Percentiles rank a stretch among this genome's conserved stretches.
Conservation (phyloP, 352 stramenopile genomes). For the Globisporangium emineosum region DNA sequence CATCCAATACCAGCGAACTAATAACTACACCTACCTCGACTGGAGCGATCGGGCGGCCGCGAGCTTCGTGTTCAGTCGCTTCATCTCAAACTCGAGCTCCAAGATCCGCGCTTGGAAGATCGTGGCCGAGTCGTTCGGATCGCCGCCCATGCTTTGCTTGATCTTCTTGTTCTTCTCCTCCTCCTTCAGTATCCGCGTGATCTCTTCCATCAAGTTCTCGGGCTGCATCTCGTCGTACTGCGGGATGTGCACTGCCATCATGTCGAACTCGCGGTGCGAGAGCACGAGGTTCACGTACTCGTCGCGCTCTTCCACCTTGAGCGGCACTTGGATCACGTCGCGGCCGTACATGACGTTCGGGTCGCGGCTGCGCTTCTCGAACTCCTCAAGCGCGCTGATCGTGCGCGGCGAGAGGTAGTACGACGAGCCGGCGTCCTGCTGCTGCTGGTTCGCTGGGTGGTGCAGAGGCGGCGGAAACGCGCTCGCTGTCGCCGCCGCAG, state of each 20-base stretch:
- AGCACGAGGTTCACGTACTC: conserved; percentile 73
- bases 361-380: conserved; percentile 21
- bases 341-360: conserved; percentile 55
- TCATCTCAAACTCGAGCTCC: conserved; percentile 71
- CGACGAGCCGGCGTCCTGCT: conserved; percentile 8
- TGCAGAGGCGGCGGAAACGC: conserved; percentile 24
- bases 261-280: conserved; percentile 75
- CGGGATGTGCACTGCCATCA: conserved; percentile 67
- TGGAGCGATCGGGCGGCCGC: conserved; percentile 50
- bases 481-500: conserved; percentile 2
- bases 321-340: conserved; percentile 76
- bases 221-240: conserved; percentile 68
- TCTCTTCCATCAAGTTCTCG: conserved; percentile 50
- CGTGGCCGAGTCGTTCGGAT: conserved; percentile 25
- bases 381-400: conserved; percentile 24
- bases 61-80: conserved; percentile 63
- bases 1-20: not conserved
- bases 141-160: conserved; percentile 16
- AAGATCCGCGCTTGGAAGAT: conserved; percentile 57
- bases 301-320: conserved; percentile 37
- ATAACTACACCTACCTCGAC: conserved; percentile 18
- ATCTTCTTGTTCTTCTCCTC: conserved; percentile 38
- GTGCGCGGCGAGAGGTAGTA: conserved; percentile 27
- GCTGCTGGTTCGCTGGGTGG: conserved; percentile 11
- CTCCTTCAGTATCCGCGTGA: conserved; percentile 52